Base-by-base conservation (phyloP, 2,329 filamentous ascomycete species). In the Alternaria sp. region DNA sequence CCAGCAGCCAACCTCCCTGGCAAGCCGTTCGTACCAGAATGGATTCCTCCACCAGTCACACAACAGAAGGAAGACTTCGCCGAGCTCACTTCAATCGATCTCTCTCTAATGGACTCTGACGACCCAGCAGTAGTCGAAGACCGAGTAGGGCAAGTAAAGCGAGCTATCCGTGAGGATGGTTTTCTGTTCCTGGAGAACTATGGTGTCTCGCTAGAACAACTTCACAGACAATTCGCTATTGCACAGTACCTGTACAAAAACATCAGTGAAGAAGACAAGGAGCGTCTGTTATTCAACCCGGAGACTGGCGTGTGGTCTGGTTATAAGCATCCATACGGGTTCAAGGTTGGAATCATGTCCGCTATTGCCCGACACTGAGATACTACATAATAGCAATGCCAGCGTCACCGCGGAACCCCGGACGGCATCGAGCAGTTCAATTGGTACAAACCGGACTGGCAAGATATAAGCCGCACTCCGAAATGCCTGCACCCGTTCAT, bases 341-440 rank as follows among this genome's bases (percentile, higher is more conserved):
- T 34, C 11, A 34, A 34, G 33, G 33, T 34, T 14, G 14, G 33
- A 11, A 14, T 13, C 33, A 34, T n/a, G 33, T n/a, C 33, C 13
- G 13, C 0, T 34, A 34, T 34, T 2, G 13, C 5, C 33, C 33
- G 13, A 14, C 5, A 13, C 33, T 34, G 4, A 13, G 13, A 14
- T 0, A 34, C 33, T 34, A n/a, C n/a, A n/a, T n/a, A 34, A 34
- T 0, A 34, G 14, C 13, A 34, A 34, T 1, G 23, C 37, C 37
- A 68, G 63, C 62, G 81, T 44, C 69, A 80, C 37, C 77, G 74
- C 2, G 81, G 80, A 2, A 65, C 74, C 11, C 67, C 76, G 14
- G 83, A 84, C 63, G 82, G 82, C 3, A 84, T 84, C 53, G 82
- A 85, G 61, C 82, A 84, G 58, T 85, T 84, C 71, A 84, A 84